These are phyloP conservation scores for Citrus hindsii DNA, from an alignment of 345 rosid species.

Conservation along the genomic window DNA sequence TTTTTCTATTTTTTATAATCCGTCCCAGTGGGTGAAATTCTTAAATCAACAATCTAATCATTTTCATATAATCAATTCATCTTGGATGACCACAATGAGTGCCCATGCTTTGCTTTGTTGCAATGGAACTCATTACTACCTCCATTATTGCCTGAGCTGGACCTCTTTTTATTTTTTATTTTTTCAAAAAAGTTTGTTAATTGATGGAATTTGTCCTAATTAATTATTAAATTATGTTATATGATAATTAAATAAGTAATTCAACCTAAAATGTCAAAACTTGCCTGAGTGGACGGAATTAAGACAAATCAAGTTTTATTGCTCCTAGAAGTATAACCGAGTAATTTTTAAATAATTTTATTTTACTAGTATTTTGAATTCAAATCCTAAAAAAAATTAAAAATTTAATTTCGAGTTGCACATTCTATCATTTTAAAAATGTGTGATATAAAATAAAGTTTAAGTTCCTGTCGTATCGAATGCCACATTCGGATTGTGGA, in stretches of 20 bases:
- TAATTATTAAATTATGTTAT: too few species aligned
- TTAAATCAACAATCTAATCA: background rate
- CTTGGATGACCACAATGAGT: background rate
- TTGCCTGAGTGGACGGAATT: background rate
- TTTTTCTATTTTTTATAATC: background rate
- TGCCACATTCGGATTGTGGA: background rate
- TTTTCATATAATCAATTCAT: background rate
- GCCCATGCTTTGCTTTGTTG: background rate
- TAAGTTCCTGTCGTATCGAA: too few species aligned
- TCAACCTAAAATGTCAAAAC: too few species aligned
- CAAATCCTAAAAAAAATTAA: too few species aligned
- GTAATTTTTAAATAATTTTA: too few species aligned
- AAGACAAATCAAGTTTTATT: background rate
- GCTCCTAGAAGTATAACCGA: too few species aligned
- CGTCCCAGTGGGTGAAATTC: background rate
- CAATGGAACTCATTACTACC: background rate
- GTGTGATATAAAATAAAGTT: too few species aligned
- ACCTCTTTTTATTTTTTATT: background rate
- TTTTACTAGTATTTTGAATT: too few species aligned
- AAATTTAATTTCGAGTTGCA: too few species aligned
- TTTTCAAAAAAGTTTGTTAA: background rate
- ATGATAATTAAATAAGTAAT: background rate
- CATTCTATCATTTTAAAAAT: too few species aligned
- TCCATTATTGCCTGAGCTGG: background rate
- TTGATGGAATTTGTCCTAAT: too few species aligned